These are phyloP conservation scores for Sugiyamaella xylanicola DNA, from an alignment of 1,139 yeast genomes.

Conservation along the genomic window DNA sequence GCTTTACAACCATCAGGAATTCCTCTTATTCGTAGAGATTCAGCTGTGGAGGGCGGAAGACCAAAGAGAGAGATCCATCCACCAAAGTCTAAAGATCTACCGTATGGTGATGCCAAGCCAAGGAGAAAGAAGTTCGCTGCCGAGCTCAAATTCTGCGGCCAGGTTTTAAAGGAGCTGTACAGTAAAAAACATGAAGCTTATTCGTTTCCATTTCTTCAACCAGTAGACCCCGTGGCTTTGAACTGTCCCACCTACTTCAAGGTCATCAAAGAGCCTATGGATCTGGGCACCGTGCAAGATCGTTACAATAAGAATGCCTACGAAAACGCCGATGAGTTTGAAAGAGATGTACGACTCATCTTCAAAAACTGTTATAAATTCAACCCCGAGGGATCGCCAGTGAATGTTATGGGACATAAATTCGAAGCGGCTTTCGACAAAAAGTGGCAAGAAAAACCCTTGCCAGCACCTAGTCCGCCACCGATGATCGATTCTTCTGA, in stretches of 20 bases:
- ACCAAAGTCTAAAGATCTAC: slow-evolving; percentile 91
- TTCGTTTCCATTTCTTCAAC: slow-evolving; percentile 87
- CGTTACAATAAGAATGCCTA: slow-evolving; percentile 85
- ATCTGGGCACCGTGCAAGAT: slow-evolving; percentile 78
- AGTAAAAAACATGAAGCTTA: slow-evolving; percentile 82
- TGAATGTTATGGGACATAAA: slow-evolving; percentile 91
- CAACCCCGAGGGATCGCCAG: slow-evolving; percentile 96
- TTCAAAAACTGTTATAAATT: slow-evolving; percentile 87
- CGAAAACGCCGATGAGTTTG: slow-evolving; percentile 87
- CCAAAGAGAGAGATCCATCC: slow-evolving; percentile 97
- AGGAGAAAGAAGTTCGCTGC: slow-evolving; percentile 89
- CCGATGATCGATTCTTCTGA: slow-evolving; percentile 47
- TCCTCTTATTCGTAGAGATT: slow-evolving; percentile 64
- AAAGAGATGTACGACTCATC: slow-evolving; percentile 75
- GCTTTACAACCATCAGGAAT: slow-evolving; percentile 51
- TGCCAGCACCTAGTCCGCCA: slow-evolving; percentile 63
- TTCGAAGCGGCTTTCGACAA: slow-evolving; percentile 83
- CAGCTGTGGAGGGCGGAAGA: slow-evolving; percentile 64
- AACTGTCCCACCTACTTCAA: slow-evolving; percentile 89
- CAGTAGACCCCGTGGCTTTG: slow-evolving; percentile 94
- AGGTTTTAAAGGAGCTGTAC: slow-evolving; percentile 75
- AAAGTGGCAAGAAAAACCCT: slow-evolving; percentile 90
- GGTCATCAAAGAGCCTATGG: slow-evolving; percentile 91
- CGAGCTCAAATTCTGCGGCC: slow-evolving; percentile 84
- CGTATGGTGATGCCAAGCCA: slow-evolving; percentile 77